phyloP scores from a whole-genome alignment of 2,329 filamentous ascomycete species.

The Plectosphaerella plurivora region DNA sequence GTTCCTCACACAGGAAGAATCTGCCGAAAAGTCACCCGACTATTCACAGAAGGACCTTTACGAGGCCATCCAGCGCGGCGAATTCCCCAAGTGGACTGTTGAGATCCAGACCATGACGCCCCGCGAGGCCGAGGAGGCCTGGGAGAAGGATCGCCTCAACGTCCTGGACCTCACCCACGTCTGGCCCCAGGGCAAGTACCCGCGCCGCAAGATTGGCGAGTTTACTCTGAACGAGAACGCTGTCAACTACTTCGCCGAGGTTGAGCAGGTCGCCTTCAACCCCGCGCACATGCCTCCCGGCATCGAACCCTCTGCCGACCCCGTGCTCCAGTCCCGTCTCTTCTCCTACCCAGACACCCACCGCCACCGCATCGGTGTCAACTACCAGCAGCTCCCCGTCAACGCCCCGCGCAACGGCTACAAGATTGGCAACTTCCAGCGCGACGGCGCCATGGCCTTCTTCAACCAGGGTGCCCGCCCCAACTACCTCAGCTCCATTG shows the following conservation, averaged over 20 bases:
- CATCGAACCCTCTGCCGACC: conserved; percentile 57
- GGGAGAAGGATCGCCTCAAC: conserved; percentile 34
- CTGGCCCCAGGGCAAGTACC: conserved; percentile 62
- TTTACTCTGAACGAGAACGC: conserved; percentile 62
- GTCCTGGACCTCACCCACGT: conserved; percentile 66
- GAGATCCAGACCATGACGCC: conserved; percentile 49
- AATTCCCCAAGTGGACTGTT: conserved; percentile 50
- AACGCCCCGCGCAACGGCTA: conserved; percentile 52
- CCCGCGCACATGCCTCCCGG: conserved; percentile 61
- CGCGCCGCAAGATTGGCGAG: conserved; percentile 56
- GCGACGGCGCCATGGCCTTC: conserved; percentile 60
- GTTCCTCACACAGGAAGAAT: conserved; percentile 45
- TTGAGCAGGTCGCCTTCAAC: conserved; percentile 64
- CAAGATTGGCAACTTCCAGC: conserved; percentile 60
- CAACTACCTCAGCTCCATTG: conserved; percentile 15
- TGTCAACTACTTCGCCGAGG: conserved; percentile 64
- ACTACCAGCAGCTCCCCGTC: conserved; percentile 61
- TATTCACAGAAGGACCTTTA: conserved; percentile 48
- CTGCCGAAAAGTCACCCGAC: conserved; percentile 39
- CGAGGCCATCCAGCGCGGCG: conserved; percentile 45
- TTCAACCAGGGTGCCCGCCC: conserved; percentile 16
- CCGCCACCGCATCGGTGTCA: conserved; percentile 57
- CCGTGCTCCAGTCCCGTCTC: conserved; percentile 54
- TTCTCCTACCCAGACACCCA: conserved; percentile 61
- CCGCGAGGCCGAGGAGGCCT: conserved; percentile 44